These are phyloP conservation scores for Aspergillus fructus DNA, from an alignment of 2,329 filamentous ascomycete genomes.

Conservation along the genomic window DNA sequence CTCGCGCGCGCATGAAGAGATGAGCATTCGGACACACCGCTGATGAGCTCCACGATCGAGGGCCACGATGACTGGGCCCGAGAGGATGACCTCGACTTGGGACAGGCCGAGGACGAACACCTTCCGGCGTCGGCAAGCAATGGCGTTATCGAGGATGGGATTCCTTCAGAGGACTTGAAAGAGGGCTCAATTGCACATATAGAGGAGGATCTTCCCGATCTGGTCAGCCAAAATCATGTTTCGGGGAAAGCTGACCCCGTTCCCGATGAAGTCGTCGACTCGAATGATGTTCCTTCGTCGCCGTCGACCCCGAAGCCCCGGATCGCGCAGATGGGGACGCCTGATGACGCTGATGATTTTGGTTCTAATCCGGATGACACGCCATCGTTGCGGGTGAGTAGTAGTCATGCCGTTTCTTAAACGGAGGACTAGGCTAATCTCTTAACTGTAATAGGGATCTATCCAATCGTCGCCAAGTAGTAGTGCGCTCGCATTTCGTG, in stretches of 20 bases:
- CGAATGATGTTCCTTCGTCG: conserved; percentile 25
- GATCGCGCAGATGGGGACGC: conserved; percentile 16
- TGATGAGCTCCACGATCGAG: conserved; percentile 69
- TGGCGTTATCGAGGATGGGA: conserved; percentile 21
- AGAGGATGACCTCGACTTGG: conserved; percentile 53
- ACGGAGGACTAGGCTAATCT: conserved; percentile 47
- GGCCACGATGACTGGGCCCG: conserved; percentile 61
- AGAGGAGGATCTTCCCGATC: conserved; percentile 29
- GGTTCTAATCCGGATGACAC: conserved; percentile 79
- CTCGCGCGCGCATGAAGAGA: conserved; percentile 39
- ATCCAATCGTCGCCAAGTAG: conserved; percentile 65
- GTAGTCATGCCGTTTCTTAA: conserved; percentile 49
- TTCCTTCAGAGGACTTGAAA: conserved; percentile 17
- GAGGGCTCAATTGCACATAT: conserved; percentile 20
- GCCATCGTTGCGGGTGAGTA: conserved; percentile 73
- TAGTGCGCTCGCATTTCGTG: conserved; percentile 68
- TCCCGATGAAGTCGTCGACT: conserved; percentile 13
- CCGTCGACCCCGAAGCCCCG: conserved; percentile 13
- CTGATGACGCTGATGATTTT: conserved; percentile 61
- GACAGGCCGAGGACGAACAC: conserved; percentile 40
- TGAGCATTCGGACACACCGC: conserved; percentile 52
- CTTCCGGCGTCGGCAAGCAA: conserved; percentile 28
- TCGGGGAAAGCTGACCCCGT: conserved; percentile 19
- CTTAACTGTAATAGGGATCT: conserved; percentile 47
- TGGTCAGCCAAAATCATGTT: conserved; percentile 24